Percentiles rank a stretch among this genome's conserved stretches.
Conservation (phyloP, 352 stramenopile genomes). For the Phytophthora megakarya region DNA sequence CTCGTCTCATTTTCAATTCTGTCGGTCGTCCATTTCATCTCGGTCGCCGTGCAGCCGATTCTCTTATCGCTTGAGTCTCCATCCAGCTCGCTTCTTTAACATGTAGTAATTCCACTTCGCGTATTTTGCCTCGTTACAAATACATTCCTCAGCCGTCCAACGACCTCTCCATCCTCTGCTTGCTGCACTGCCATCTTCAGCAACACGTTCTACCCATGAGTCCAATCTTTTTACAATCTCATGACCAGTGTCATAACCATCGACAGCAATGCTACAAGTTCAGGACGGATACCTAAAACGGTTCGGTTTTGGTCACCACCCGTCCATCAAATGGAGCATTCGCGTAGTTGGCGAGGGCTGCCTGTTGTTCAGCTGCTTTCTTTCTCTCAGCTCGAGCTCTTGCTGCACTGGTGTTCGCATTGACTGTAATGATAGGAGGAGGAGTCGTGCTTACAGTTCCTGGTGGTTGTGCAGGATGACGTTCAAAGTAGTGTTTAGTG, state of each 20-base stretch:
- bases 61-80: conserved; percentile 41
- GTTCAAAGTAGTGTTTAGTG: conserved; percentile 87
- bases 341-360: conserved; percentile 27
- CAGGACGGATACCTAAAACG: conserved; percentile 29
- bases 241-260: conserved; percentile 5
- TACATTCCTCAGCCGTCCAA: conserved; percentile 39
- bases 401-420: conserved; percentile 40
- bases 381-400: conserved; percentile 43
- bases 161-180: conserved; percentile 20
- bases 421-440: conserved; percentile 42
- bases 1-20: conserved; percentile 37
- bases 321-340: conserved; percentile 29
- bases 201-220: conserved; percentile 12
- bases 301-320: conserved; percentile 32
- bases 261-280: conserved; percentile 12
- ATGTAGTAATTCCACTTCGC: conserved; percentile 47
- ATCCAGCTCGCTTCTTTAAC: conserved; percentile 40
- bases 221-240: conserved; percentile 31
- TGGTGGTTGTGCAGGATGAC: conserved; percentile 57
- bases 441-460: conserved; percentile 42
- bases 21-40: conserved; percentile 29
- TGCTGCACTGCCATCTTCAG: conserved; percentile 10
- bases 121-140: conserved; percentile 43
- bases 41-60: conserved; percentile 36
- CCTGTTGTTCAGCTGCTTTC: conserved; percentile 32